Evolutionary conservation across 73 alveolate genomes (phyloP).

Genomic region (Uronychia binucleata): DNA sequence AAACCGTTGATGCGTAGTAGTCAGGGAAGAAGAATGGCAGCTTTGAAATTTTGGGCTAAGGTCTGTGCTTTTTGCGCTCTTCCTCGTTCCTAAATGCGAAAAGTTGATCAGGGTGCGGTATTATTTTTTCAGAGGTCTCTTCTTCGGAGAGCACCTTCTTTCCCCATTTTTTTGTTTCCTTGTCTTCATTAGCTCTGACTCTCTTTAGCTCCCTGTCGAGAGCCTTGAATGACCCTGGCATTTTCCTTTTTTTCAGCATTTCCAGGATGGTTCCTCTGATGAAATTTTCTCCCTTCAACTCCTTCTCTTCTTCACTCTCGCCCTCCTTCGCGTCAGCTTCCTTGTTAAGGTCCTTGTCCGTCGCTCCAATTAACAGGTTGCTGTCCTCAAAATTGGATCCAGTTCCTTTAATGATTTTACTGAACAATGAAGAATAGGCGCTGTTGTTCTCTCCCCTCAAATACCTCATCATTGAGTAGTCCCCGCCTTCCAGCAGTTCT

Average conservation of each 20-base stretch:
- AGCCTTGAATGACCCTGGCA: background rate
- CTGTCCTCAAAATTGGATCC: too few relatives aligned
- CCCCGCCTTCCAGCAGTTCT: background rate
- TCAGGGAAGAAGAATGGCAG: background rate
- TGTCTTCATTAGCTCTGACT: background rate
- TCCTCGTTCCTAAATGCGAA: conserved; percentile 5
- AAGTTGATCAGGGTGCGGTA: conserved; percentile 14
- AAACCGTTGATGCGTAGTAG: background rate
- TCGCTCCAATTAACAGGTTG: too few relatives aligned
- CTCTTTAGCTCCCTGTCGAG: too few relatives aligned
- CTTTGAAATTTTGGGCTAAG: background rate
- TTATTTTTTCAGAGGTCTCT: background rate
- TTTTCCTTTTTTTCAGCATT: background rate
- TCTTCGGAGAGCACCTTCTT: background rate
- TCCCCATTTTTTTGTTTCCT: background rate
- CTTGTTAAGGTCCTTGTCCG: background rate
- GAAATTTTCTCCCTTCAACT: background rate
- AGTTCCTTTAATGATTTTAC: background rate
- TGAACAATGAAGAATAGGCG: background rate
- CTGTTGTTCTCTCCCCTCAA: background rate
- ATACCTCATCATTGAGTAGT: background rate
- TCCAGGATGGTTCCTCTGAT: background rate
- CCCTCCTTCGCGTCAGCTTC: background rate
- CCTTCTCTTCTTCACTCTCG: background rate
- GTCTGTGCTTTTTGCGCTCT: background rate